These are phyloP conservation scores for Colletotrichum noveboracense DNA, from an alignment of 2,329 filamentous ascomycete genomes.

Conservation along the genomic window DNA sequence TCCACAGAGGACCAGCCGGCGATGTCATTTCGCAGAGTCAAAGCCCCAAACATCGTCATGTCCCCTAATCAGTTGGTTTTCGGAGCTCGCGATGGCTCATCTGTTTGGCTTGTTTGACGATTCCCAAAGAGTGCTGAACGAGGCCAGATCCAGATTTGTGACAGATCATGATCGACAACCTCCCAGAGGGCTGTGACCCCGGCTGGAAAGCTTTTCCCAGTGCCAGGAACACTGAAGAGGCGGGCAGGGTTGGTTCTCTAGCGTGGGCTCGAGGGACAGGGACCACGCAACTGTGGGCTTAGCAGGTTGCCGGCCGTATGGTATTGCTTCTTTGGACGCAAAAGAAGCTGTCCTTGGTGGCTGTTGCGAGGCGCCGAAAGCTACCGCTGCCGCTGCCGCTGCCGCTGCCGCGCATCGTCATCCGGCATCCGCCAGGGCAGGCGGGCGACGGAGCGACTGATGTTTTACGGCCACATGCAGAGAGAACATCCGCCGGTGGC, in stretches of 20 bases:
- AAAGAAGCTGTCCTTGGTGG: background rate
- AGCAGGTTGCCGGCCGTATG: constrained; percentile 15
- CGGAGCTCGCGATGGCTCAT: background rate
- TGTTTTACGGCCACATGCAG: background rate
- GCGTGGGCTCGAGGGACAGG: constrained; percentile 4
- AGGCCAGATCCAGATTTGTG: constrained; percentile 21
- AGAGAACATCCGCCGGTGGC: background rate
- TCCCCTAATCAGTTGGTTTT: background rate
- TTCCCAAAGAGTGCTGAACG: background rate
- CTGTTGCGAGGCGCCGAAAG: background rate
- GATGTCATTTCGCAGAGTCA: background rate
- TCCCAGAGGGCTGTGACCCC: constrained; percentile 1
- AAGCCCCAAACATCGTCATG: background rate
- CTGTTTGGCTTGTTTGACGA: background rate
- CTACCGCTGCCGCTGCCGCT: background rate
- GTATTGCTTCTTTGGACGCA: constrained; percentile 7
- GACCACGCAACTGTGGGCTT: constrained; percentile 7
- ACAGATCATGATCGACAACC: constrained; percentile 23
- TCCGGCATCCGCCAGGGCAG: background rate
- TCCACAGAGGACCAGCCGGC: background rate
- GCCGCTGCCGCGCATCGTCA: background rate
- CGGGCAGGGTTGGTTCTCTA: background rate
- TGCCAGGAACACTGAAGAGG: background rate
- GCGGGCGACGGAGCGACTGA: background rate
- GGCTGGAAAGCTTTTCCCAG: background rate